Evolutionary conservation across 495 filamentous ascomycete genomes (phyloP), one percentile per base, ranked within the genome.

Genomic region (Penicillium odoratum): DNA sequence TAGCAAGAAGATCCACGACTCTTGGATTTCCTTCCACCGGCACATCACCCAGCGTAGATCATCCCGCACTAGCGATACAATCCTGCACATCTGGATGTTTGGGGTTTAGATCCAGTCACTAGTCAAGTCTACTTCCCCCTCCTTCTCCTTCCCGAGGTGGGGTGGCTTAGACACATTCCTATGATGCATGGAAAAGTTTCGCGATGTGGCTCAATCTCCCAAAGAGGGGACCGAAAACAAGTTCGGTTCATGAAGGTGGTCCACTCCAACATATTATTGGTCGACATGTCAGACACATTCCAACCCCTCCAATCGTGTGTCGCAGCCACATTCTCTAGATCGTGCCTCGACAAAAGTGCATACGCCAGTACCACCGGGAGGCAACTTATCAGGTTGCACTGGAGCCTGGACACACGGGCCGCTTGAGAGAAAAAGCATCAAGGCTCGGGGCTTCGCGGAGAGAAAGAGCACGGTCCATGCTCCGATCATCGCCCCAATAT

Each of bases 271-370:
- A 28, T 29, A 6, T 49, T 16, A 68, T 66, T 68, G 65, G 63
- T 36, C 43, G 29, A 47, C 38, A 29, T 51, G 59, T 53, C 53
- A 62, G 66, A 69, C 66, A 69, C 66, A 69, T 69, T 69, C 66
- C 64, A 60, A 56, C 52, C 61, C 55, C 49, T 52, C 66, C 55
- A 52, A 53, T 61, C 36, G 25, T 53, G 16, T 45, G 48, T 57
- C 34, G 53, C 55, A 55, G 59, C 64, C 64, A 63, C 65, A 69
- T 68, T 63, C 67, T 58, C 11, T 26, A 56, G 31, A 56, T 56
- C 53, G 45, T 36, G 53, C 52, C 26, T 55, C 31, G 40, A 33
- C 28, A 16, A 29, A 47, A 18, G 34, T 38, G 33, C 30, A 13
- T 30, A 43, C 42, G 15, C 48, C 31, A 51, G 33, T 51, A 51